phyloP scores from a whole-genome alignment of 805 yeast genomes.

The Yamadazyma scolyti region DNA sequence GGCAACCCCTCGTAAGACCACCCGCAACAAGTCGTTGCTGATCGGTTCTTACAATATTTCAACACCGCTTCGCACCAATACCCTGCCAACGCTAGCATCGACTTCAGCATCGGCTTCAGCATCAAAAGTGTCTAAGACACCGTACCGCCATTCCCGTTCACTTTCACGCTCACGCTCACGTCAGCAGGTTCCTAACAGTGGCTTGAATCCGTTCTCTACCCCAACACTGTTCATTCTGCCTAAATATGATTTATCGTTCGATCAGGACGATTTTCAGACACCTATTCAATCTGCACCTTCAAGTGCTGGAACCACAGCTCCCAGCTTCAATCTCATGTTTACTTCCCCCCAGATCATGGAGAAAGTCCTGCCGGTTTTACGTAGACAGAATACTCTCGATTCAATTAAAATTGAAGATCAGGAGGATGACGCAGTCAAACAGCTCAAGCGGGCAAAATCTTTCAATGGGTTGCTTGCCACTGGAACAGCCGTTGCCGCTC shows the following conservation, averaged over 20 bases:
- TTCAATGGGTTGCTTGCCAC: constrained; percentile 13
- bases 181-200: too few relatives aligned
- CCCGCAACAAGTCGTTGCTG: constrained; percentile 32
- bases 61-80: constrained; percentile 10
- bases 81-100: constrained; percentile 4
- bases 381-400: constrained; percentile 26
- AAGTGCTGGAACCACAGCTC: neutral
- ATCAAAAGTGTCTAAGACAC: constrained; percentile 30
- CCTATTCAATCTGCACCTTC: constrained; percentile 17
- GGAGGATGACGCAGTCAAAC: constrained; percentile 42
- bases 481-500: too few relatives aligned
- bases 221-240: constrained; percentile 23
- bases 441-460: constrained; percentile 35
- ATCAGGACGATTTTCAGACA: constrained; percentile 19
- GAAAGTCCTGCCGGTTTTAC: constrained; percentile 13
- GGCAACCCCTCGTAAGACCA: constrained; percentile 32
- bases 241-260: constrained; percentile 15
- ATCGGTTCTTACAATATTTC: constrained; percentile 14
- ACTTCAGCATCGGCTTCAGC: constrained; percentile 2
- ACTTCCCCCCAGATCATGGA: constrained; percentile 2
- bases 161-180: constrained; percentile 39
- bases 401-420: constrained; percentile 34
- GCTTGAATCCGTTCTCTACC: constrained; percentile 28
- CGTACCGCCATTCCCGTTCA: constrained; percentile 38
- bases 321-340: constrained; percentile 9